Base-by-base conservation (phyloP, 768 basidiomycete genomes). In the Hygrophorus pudorinus region DNA sequence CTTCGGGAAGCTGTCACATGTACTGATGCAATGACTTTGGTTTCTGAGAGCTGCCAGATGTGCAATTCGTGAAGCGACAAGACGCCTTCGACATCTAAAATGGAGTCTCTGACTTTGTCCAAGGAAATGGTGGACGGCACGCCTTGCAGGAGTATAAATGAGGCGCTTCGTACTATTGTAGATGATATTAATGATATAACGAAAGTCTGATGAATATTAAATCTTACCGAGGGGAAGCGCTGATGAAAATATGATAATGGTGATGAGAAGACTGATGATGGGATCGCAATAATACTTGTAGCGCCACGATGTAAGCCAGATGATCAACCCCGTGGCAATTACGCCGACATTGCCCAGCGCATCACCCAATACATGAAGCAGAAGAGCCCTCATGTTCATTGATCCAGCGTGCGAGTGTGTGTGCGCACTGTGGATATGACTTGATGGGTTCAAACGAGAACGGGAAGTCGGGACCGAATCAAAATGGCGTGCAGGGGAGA, bases 281-380 rank as follows among this genome's bases (percentile, higher is more conserved):
- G 96, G 94, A 59, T 99, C 96, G 52, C 80, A 90, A 66, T 93
- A 96, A 56, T 79, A 86, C 58, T 85, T 90, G 73, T 76, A 92
- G 51, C 66, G 63, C 80, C 87, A 93, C 20, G 76, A 66, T 1
- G 85, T 81, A 47, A 86, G 73, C 92, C 90, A 93, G 57, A 99
- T 96, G 57, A 98, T 68, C 9, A 98, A 76, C 45, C 96, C 96
- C 4, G 94, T 88, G 30, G 83, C 80, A 48, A 99, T 94, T 48
- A 99, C 96, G 42, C 96, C 94, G 48, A 98, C 87, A 62, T 99
- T 98, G 41, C 96, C 96, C 17, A 99, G 75, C 44, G 94, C 94
- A 66, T 98, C 94, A 29, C 94, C 94, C 37, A 99, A 61, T 30
- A 98, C 96, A 61, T 99, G 96, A 21, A 99, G 65, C 21, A 98